Evolutionary conservation across 2,329 filamentous ascomycete species (phyloP).

Genomic region (Cladosporium sp.): DNA sequence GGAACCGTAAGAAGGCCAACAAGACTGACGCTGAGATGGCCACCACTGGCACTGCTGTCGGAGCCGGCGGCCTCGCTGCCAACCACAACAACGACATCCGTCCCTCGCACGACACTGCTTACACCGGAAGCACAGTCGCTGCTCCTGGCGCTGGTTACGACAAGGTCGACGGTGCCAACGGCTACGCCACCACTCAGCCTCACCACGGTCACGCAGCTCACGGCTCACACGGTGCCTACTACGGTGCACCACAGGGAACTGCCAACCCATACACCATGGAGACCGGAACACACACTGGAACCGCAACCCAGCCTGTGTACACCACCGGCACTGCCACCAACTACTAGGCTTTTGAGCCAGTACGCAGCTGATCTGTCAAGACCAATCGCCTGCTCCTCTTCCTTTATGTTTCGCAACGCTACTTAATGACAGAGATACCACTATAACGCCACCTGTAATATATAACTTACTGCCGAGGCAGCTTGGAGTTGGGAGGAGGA

Average conservation of each 20-base stretch:
- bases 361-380: not conserved
- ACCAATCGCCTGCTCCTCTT: not conserved
- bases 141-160: constrained; percentile 30
- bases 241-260: constrained; percentile 42
- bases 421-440: constrained; percentile 9
- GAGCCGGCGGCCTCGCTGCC: constrained; percentile 25
- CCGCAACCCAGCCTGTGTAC: constrained; percentile 12
- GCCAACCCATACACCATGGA: constrained; percentile 38
- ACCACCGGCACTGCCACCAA: constrained; percentile 27
- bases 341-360: constrained; percentile 20
- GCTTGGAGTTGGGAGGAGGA: not conserved
- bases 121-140: constrained; percentile 47
- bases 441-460: constrained; percentile 11
- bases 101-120: constrained; percentile 47
- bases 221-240: constrained; percentile 38
- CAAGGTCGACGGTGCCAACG: constrained; percentile 23
- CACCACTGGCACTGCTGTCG: constrained; percentile 24
- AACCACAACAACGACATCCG: constrained; percentile 34
- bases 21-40: constrained; percentile 43
- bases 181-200: constrained; percentile 16
- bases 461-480: not conserved
- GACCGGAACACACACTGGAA: not conserved
- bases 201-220: constrained; percentile 20
- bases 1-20: constrained; percentile 29
- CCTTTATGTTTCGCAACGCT: not conserved